Conservation (phyloP, 441 rosid species). For the Adansonia madagascariensis region DNA sequence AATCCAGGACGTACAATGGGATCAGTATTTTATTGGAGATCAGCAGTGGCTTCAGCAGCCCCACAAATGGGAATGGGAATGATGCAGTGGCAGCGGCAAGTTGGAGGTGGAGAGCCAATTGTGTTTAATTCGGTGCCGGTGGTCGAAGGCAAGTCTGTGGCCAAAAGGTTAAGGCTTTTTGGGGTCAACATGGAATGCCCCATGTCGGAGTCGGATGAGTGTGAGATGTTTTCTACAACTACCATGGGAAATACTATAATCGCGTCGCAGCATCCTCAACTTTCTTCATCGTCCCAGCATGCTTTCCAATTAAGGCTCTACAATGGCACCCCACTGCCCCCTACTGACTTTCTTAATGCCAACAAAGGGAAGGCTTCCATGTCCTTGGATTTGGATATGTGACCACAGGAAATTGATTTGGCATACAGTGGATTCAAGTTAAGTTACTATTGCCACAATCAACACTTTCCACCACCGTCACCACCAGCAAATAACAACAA, state of each 20-base stretch:
- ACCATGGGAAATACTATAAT: conserved; percentile 10
- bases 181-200: conserved; percentile 79
- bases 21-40: conserved; percentile 37
- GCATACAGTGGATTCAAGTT: background rate
- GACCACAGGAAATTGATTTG: conserved; percentile 2
- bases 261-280: conserved; percentile 27
- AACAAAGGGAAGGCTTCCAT: conserved; percentile 50
- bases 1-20: background rate
- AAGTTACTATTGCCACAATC: background rate
- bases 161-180: conserved; percentile 64
- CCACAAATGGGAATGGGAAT: conserved; percentile 21
- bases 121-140: conserved; percentile 67
- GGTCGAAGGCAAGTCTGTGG: conserved; percentile 54
- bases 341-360: conserved; percentile 33
- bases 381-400: conserved; percentile 51
- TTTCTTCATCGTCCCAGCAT: conserved; percentile 28
- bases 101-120: conserved; percentile 33
- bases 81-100: conserved; percentile 33
- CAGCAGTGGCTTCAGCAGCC: conserved; percentile 24
- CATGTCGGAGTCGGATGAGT: conserved; percentile 41
- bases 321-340: conserved; percentile 41
- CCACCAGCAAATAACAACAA: background rate
- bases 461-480: background rate
- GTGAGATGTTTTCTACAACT: conserved; percentile 33
- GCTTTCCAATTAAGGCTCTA: conserved; percentile 44